These are phyloP conservation scores for Naganishia vishniacii DNA, from an alignment of 768 basidiomycete genomes.

Conservation along the genomic window DNA sequence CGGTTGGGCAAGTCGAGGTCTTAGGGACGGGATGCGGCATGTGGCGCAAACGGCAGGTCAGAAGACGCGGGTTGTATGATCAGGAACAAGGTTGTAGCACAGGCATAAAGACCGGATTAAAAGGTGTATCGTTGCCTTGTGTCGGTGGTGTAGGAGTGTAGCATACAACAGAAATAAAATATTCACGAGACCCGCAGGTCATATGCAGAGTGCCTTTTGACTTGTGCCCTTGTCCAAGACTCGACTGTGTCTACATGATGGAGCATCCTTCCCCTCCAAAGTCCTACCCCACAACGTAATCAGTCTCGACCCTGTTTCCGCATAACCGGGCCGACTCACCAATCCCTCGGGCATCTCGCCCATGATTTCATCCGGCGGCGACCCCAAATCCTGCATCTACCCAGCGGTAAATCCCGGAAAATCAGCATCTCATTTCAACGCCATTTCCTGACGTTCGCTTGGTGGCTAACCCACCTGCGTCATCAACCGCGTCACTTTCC, in stretches of 20 bases:
- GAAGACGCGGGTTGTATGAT: too few species aligned
- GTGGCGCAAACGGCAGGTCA: too few species aligned
- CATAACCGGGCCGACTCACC: constrained; percentile 32
- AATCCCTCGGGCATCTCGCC: constrained; percentile 46
- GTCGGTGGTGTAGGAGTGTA: background rate
- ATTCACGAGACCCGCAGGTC: too few species aligned
- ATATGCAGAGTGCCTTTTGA: too few species aligned
- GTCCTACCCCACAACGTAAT: too few species aligned
- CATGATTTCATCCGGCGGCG: constrained; percentile 47
- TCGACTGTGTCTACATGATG: too few species aligned
- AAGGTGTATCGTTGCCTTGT: background rate
- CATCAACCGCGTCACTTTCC: constrained; percentile 17
- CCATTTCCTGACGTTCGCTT: too few species aligned
- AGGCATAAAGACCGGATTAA: background rate
- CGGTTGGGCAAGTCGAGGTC: constrained; percentile 14
- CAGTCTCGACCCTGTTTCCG: too few species aligned
- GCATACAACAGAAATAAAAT: background rate
- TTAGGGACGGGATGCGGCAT: background rate
- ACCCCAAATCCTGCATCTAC: constrained; percentile 49
- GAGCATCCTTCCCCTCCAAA: constrained; percentile 24
- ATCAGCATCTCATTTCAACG: background rate
- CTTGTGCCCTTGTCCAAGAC: too few species aligned
- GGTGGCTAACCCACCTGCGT: constrained; percentile 9
- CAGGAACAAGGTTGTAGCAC: background rate
- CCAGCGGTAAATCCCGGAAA: background rate